Evolutionary conservation across 2,329 filamentous ascomycete genomes (phyloP).

Genomic region (Massarina eburnea): DNA sequence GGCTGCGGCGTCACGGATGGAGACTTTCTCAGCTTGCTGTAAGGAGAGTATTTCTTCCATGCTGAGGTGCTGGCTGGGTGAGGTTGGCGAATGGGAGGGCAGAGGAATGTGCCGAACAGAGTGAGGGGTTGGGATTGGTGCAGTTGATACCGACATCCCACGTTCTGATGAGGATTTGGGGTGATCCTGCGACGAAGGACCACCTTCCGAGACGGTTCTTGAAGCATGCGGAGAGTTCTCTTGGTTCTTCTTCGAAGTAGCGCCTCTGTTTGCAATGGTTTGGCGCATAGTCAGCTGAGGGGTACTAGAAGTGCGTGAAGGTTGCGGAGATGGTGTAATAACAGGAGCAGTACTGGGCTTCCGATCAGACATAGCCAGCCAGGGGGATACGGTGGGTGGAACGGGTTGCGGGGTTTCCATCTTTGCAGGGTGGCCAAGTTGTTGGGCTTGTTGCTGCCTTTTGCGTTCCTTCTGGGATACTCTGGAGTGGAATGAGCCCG

Average conservation of each 20-base stretch:
- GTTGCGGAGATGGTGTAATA: conserved; percentile 17
- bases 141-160: conserved; percentile 39
- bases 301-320: conserved; percentile 36
- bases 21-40: conserved; percentile 81
- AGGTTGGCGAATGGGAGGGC: conserved; percentile 62
- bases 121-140: conserved; percentile 43
- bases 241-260: conserved; percentile 27
- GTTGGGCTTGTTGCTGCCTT: conserved; percentile 48
- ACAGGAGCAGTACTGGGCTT: conserved; percentile 28
- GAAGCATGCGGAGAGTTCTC: conserved; percentile 14
- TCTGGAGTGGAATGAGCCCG: conserved; percentile 54
- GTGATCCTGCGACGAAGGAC: conserved; percentile 29
- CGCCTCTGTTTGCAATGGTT: conserved; percentile 49
- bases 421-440: conserved; percentile 26
- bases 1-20: conserved; percentile 78
- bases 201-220: conserved; percentile 10
- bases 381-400: conserved; percentile 36
- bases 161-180: conserved; percentile 24
- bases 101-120: conserved; percentile 52
- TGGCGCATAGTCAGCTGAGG: conserved; percentile 64
- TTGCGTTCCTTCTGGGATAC: conserved; percentile 93
- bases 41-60: conserved; percentile 88
- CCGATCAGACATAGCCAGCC: conserved; percentile 35
- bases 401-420: conserved; percentile 31
- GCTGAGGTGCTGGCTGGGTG: conserved; percentile 68